phyloP scores from a whole-genome alignment of 2,329 filamentous ascomycete species.

The Neonectria ditissima region DNA sequence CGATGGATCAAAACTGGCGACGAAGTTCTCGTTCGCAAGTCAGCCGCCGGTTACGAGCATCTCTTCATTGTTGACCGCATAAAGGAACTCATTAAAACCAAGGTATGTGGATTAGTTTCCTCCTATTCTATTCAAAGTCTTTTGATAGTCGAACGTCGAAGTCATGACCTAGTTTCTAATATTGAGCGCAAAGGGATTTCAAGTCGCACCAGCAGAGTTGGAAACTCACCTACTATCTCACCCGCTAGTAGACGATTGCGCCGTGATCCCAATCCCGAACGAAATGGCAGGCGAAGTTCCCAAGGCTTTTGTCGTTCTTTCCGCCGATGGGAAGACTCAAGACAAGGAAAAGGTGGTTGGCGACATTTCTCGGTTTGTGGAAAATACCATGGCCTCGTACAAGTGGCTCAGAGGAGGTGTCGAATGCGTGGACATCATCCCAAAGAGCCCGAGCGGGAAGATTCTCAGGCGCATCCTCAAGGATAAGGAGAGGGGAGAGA shows the following conservation, averaged over 20 bases:
- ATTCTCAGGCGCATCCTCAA: constrained; percentile 75
- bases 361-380: constrained; percentile 69
- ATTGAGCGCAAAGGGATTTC: constrained; percentile 53
- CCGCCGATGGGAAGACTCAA: constrained; percentile 63
- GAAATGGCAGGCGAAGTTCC: constrained; percentile 70
- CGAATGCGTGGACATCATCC: constrained; percentile 73
- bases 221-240: constrained; percentile 80
- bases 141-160: no score
- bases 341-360: constrained; percentile 55
- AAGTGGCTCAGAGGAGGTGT: constrained; percentile 73
- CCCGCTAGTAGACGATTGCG: constrained; percentile 75
- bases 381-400: constrained; percentile 72
- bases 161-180: neutral
- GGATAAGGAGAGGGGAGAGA: constrained; percentile 68
- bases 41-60: constrained; percentile 78
- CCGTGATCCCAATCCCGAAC: constrained; percentile 77
- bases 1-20: constrained; percentile 87
- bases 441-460: constrained; percentile 79
- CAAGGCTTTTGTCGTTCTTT: constrained; percentile 69
- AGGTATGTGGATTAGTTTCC: constrained; percentile 57
- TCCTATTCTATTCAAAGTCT: no score
- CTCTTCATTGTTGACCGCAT: constrained; percentile 83
- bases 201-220: constrained; percentile 82
- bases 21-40: constrained; percentile 75
- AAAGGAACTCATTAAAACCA: constrained; percentile 79